Conservation (phyloP, 768 basidiomycete species). For the Agaricus bisporus region DNA sequence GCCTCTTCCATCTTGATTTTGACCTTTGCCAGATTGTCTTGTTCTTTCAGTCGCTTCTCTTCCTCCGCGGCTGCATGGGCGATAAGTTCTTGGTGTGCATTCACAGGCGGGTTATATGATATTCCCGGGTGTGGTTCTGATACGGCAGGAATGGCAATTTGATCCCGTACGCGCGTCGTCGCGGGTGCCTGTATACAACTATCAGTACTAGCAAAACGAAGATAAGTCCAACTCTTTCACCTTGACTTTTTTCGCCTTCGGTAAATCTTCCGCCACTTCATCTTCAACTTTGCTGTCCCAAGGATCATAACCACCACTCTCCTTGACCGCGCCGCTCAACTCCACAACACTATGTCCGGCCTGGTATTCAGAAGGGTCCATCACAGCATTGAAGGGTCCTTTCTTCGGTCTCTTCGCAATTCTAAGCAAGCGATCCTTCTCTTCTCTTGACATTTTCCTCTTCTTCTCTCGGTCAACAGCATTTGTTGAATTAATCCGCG, state of each 20-base stretch:
- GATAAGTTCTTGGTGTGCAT: constrained; percentile 68
- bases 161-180: constrained; percentile 36
- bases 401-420: constrained; percentile 69
- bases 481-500: constrained; percentile 37
- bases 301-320: constrained; percentile 61
- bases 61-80: constrained; percentile 63
- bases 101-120: constrained; percentile 83
- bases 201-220: not conserved
- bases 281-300: constrained; percentile 39
- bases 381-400: constrained; percentile 66
- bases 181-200: constrained; percentile 39
- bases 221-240: constrained; percentile 24
- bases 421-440: constrained; percentile 69
- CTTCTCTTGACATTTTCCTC: constrained; percentile 40
- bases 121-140: constrained; percentile 72
- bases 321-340: constrained; percentile 61
- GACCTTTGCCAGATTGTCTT: constrained; percentile 43
- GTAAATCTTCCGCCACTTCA: constrained; percentile 35
- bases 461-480: constrained; percentile 32
- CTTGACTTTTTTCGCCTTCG: constrained; percentile 46
- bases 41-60: constrained; percentile 46
- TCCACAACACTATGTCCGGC: constrained; percentile 61
- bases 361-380: constrained; percentile 64
- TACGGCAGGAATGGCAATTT: constrained; percentile 62
- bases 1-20: constrained; percentile 54